These are phyloP conservation scores for Wilcoxina mikolae DNA, from an alignment of 495 filamentous ascomycete species.

Conservation along the genomic window DNA sequence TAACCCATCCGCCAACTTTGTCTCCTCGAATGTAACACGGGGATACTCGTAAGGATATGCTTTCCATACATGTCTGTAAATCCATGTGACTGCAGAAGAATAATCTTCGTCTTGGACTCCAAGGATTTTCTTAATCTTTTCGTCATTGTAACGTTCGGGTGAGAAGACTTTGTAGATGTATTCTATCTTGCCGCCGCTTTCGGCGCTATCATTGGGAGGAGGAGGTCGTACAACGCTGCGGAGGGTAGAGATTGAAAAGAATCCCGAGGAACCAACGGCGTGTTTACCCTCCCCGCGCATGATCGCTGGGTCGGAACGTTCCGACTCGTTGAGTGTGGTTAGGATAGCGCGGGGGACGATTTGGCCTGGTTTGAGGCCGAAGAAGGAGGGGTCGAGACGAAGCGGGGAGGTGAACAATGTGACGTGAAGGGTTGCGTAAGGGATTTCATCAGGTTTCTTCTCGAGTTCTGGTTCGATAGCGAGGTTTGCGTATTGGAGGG, in stretches of 20 bases:
- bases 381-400: conserved; percentile 50
- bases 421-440: conserved; percentile 72
- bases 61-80: conserved; percentile 59
- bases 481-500: conserved; percentile 63
- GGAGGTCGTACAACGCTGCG: conserved; percentile 19
- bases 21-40: conserved; percentile 74
- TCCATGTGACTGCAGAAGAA: conserved; percentile 54
- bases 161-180: conserved; percentile 97
- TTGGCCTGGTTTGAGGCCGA: conserved; percentile 42
- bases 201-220: too few relatives aligned
- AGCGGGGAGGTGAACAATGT: conserved; percentile 73
- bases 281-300: conserved; percentile 31
- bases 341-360: conserved; percentile 56
- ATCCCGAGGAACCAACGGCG: conserved; percentile 54
- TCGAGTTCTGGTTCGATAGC: conserved; percentile 38
- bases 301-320: conserved; percentile 35
- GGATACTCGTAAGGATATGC: conserved; percentile 75
- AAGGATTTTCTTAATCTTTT: conserved; percentile 9
- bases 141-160: conserved; percentile 40
- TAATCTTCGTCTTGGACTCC: neutral
- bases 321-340: conserved; percentile 57
- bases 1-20: conserved; percentile 47
- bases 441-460: conserved; percentile 50
- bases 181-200: conserved; percentile 35
- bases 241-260: conserved; percentile 78